A percentile compares a stretch with the other conserved stretches of the same genome.
phyloP scores from a whole-genome alignment of 2,329 filamentous ascomycete genomes.

The Aspergillus tamarii region DNA sequence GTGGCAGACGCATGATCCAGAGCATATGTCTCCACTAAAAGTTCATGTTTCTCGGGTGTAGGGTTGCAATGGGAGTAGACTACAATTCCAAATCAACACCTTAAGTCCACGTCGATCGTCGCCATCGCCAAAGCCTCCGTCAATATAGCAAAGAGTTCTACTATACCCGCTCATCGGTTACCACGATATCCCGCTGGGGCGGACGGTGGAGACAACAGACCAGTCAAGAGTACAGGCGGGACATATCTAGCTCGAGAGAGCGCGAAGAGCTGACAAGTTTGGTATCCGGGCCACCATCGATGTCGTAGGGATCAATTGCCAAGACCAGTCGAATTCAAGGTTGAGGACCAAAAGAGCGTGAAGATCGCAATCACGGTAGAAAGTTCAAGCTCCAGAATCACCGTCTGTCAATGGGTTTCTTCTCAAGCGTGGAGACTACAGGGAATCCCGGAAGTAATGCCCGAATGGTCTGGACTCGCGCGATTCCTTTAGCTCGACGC shows the following conservation, averaged over 20 bases:
- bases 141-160: neutral
- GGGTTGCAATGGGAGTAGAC: neutral
- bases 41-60: neutral
- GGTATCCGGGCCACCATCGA: neutral
- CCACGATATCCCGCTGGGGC: neutral
- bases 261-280: neutral
- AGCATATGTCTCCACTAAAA: neutral
- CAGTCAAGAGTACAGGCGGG: neutral
- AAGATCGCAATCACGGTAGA: neutral
- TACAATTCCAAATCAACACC: constrained; percentile 1
- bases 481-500: constrained; percentile 4
- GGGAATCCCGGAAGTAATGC: constrained; percentile 17
- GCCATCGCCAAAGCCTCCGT: neutral
- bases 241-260: neutral
- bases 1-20: neutral
- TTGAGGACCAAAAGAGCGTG: neutral
- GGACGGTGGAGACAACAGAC: neutral
- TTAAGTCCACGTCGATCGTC: neutral
- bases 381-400: neutral
- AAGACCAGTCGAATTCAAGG: neutral
- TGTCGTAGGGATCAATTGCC: neutral
- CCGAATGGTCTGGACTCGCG: constrained; percentile 23
- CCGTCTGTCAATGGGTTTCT: constrained; percentile 3
- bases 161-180: neutral
- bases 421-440: constrained; percentile 7